These are phyloP conservation scores for Leccinum subspadiceum DNA, from an alignment of 1,284 basidiomycete species.

Conservation along the genomic window DNA sequence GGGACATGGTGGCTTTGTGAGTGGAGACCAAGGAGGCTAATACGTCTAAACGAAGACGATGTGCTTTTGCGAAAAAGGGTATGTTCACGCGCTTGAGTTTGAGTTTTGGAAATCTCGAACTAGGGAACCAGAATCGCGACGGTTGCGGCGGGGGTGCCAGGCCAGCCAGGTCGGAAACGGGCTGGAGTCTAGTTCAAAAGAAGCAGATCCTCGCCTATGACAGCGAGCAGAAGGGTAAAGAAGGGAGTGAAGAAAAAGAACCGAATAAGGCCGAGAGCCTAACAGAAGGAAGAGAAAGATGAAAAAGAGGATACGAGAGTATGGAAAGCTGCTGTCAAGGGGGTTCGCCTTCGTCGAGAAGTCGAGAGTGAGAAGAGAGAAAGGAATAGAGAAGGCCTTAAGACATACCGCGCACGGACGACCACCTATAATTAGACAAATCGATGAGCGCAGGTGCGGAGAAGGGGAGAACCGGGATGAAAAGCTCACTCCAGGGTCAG, in stretches of 20 bases:
- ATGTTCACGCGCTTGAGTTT: constrained; percentile 23
- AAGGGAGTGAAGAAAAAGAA: constrained; percentile 12
- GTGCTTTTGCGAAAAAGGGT: constrained; percentile 21
- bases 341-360: constrained; percentile 61
- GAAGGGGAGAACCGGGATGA: constrained; percentile 22
- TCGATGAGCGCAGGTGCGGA: constrained; percentile 5
- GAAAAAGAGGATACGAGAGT: constrained; percentile 14
- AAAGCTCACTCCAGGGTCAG: constrained; percentile 72
- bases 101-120: constrained; percentile 38
- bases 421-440: constrained; percentile 57
- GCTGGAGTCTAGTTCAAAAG: constrained; percentile 49
- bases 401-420: constrained; percentile 68
- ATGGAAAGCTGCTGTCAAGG: constrained; percentile 54
- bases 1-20: constrained; percentile 49
- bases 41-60: constrained; percentile 29
- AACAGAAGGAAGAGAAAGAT: constrained; percentile 5
- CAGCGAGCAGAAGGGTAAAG: constrained; percentile 60
- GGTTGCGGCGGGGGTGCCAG: constrained; percentile 53
- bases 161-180: constrained; percentile 63
- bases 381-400: constrained; percentile 12
- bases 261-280: constrained; percentile 5
- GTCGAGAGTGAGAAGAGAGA: constrained; percentile 21
- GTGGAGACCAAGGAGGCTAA: constrained; percentile 22
- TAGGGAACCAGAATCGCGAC: constrained; percentile 74
- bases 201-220: constrained; percentile 43